These are phyloP conservation scores for Ceratocystis eucalypticola DNA, from an alignment of 2,329 filamentous ascomycete genomes.

Conservation along the genomic window DNA sequence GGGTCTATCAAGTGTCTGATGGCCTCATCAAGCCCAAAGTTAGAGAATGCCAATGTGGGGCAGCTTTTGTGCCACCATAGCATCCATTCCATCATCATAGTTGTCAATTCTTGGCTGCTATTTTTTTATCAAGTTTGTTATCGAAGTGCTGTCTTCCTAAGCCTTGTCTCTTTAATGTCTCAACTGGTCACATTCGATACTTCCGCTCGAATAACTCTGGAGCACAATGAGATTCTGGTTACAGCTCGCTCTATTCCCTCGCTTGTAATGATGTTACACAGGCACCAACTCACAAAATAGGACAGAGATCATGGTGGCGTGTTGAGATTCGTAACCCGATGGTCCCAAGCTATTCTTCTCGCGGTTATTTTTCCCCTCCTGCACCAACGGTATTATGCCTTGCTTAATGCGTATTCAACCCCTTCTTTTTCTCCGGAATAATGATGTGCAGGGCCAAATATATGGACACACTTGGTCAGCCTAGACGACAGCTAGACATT, in stretches of 20 bases:
- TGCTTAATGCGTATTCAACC: too few species aligned
- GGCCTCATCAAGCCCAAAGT: too few species aligned
- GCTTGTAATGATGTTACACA: neutral
- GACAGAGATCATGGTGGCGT: neutral
- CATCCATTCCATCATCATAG: too few species aligned
- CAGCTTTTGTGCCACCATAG: too few species aligned
- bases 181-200: neutral
- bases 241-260: neutral
- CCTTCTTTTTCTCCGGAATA: neutral
- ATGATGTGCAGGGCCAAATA: neutral
- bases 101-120: too few species aligned
- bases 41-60: too few species aligned
- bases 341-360: neutral
- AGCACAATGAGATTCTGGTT: neutral
- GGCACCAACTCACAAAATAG: neutral
- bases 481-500: neutral
- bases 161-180: neutral
- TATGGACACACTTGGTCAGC: neutral
- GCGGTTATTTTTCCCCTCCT: too few species aligned
- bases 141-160: too few species aligned
- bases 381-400: too few species aligned
- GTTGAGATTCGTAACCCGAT: neutral
- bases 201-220: neutral
- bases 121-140: too few species aligned
- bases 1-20: too few species aligned